phyloP scores from a whole-genome alignment of 1,139 yeast species.

The Meyerozyma guilliermondii region DNA sequence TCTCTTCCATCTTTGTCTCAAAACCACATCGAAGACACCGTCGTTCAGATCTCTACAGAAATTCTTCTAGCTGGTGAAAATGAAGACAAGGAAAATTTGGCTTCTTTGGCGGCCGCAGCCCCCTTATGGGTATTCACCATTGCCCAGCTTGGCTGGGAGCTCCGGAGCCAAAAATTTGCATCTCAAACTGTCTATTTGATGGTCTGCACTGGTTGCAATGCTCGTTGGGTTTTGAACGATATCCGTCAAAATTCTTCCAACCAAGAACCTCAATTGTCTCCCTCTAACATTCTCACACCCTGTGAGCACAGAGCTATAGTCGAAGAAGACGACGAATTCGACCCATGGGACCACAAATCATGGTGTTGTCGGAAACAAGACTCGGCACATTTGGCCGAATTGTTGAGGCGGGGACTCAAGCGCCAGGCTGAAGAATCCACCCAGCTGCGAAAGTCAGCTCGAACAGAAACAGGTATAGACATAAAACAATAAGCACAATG shows the following conservation, averaged over 20 bases:
- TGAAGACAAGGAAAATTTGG: constrained; percentile 28
- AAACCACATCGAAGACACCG: constrained; percentile 7
- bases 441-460: not conserved
- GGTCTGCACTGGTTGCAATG: not conserved
- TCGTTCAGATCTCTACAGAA: not conserved
- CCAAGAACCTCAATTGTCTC: constrained; percentile 11
- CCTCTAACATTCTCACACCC: constrained; percentile 27
- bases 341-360: constrained; percentile 28
- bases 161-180: not conserved
- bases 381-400: constrained; percentile 11
- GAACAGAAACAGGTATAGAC: no score
- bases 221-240: constrained; percentile 2
- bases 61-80: constrained; percentile 4
- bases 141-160: constrained; percentile 4
- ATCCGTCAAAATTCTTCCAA: not conserved
- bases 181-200: constrained; percentile 1
- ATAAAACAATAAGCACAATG: no score
- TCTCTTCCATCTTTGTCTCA: constrained; percentile 2
- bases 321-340: constrained; percentile 17
- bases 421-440: not conserved
- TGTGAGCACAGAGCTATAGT: constrained; percentile 16
- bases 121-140: constrained; percentile 29
- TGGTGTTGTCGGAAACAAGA: constrained; percentile 30
- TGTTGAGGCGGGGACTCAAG: not conserved
- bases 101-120: constrained; percentile 10